These are phyloP conservation scores for Talaromyces sp. DNA, from an alignment of 2,329 filamentous ascomycete species.

Conservation along the genomic window DNA sequence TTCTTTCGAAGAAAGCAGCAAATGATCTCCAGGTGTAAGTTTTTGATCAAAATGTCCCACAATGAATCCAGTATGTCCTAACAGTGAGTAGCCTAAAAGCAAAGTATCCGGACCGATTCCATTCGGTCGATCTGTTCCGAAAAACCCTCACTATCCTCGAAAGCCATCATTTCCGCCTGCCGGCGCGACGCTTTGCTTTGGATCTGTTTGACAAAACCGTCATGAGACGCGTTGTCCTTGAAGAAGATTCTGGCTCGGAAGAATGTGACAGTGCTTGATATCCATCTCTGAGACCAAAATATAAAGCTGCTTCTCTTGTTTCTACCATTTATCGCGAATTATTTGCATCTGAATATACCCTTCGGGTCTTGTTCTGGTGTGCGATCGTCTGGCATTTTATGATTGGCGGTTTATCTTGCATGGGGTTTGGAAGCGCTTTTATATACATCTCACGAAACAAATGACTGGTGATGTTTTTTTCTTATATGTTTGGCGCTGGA, in stretches of 20 bases:
- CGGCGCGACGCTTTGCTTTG: constrained; percentile 81
- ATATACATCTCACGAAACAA: not conserved
- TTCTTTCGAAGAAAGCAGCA: constrained; percentile 81
- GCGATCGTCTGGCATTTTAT: not conserved
- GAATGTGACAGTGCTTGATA: not conserved
- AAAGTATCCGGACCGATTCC: constrained; percentile 69
- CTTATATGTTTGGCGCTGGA: not conserved
- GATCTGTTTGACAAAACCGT: constrained; percentile 92
- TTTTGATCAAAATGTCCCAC: not conserved
- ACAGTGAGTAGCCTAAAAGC: constrained; percentile 59
- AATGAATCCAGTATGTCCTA: constrained; percentile 4
- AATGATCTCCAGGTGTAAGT: constrained; percentile 63
- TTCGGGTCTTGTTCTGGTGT: not conserved
- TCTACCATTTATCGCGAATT: not conserved
- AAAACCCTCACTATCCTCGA: constrained; percentile 81
- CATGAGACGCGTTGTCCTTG: constrained; percentile 75
- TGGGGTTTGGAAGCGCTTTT: not conserved
- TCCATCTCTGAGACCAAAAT: not conserved
- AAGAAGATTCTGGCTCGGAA: constrained; percentile 48
- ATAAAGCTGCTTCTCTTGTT: not conserved
- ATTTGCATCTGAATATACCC: not conserved
- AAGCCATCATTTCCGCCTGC: constrained; percentile 80
- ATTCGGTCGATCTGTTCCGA: constrained; percentile 70
- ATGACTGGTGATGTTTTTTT: not conserved
- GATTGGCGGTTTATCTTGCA: not conserved